Evolutionary conservation across 192 early-diverging fungal species (phyloP), one percentile per base, ranked within the genome.

Genomic region (Gryganskiella cystojenkinii): DNA sequence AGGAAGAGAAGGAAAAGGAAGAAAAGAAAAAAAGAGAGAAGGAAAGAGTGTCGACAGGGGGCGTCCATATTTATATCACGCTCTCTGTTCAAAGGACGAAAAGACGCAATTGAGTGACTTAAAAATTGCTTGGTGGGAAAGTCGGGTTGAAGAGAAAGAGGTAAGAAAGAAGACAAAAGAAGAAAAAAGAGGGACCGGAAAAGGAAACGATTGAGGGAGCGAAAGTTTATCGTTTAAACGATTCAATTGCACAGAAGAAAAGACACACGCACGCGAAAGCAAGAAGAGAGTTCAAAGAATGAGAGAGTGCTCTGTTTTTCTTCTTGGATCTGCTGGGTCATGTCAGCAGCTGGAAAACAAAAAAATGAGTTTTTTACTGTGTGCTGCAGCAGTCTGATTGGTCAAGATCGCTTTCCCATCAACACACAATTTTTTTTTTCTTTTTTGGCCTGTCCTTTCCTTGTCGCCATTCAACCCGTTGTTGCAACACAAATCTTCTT

Each of bases 41-140:
- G 20, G 66, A 45, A 45, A 35, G 56, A 59, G 66, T 64, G 46
- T 44, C 56, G 55, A 58, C 24, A 24, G 53, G 55, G 56, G n/a
- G 25, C 5, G 42, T 47, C n/a, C 15, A 35, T 62, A 47, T 61
- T 62, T 62, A 62, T 62, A 60, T 8, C 11, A 1, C 2, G 22
- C 3, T 22, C 6, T 17, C 17, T 6, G 3, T 25, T 17, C 11
- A 47, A 46, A 31, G 22, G 22, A 5, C n/a, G n/a, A 19, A 3
- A 3, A 24, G 24, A 11, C 19, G n/a, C 33, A 28, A 9, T 17
- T 22, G 22, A 61, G 43, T 47, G 40, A 61, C 13, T 27, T 35
- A 43, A 0, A 17, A 17, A 28, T 6, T 1, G 10, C 31, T 31
- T 56, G 30, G 56, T 44, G 44, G 56, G 8, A 3, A 19, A 9